Base-by-base conservation (phyloP, 352 stramenopile species). In the Phytophthora boehmeriae region DNA sequence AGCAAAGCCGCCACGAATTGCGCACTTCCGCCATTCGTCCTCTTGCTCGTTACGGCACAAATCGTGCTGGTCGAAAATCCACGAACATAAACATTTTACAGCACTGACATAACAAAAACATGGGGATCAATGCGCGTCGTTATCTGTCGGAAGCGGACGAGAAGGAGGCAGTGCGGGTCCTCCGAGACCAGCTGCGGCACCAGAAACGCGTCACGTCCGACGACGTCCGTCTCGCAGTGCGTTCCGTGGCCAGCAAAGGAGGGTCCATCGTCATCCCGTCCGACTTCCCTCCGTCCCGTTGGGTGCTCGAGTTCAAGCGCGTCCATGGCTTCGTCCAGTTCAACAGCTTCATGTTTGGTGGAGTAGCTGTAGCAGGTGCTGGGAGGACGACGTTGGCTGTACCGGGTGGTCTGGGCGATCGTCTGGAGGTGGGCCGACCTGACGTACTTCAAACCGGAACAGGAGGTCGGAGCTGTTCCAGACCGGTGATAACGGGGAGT, bases 281-380 rank as follows among this genome's bases (percentile, higher is more conserved):
- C 30, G 78, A 85, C 57, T 88, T 88, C 36, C 78, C 75, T 0
- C 68, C 73, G 34, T 76, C 56, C 9, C 63, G 62, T 35, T 88
- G 78, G 78, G 70, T 88, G 60, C 53, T 68, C 20, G 54, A 70
- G 34, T 88, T 88, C 47, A 79, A 80, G 62, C 78, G 73, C n/a
- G 48, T 55, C 20, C 64, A 85, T 50, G 75, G 75, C 52, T 81
- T 88, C 45, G 22, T 67, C 44, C 16, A 80, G 36, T 34, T 74
- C 60, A 54, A 75, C 58, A 66, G 51, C 54, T 66, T 75, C 49
- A 22, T 30, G 32, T 63, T 63, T 23, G 34, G 57, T 4, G 30
- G 41, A 3, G 46, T 27, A 17, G 38, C n/a, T 11, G 0, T 9
- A 19, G n/a, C n/a, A n/a, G n/a, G n/a, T 25, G 36, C 30, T 4